Conservation (phyloP, 345 rosid species). For the Streptanthus diversifolius region DNA sequence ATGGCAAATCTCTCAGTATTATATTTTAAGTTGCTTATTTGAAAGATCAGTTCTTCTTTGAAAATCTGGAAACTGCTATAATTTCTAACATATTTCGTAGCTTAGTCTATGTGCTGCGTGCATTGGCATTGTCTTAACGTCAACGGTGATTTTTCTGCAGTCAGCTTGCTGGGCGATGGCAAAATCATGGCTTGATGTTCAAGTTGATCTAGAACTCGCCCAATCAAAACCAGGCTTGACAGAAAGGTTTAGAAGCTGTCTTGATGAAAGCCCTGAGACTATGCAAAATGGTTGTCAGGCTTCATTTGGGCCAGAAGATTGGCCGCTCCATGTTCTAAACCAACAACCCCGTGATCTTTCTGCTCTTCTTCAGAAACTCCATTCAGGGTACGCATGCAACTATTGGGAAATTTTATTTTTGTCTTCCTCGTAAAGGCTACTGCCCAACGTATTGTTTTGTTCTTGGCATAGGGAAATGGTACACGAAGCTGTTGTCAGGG, state of each 20-base stretch:
- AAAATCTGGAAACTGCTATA: background rate
- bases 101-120: background rate
- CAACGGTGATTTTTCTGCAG: slow-evolving; percentile 42
- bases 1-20: background rate
- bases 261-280: slow-evolving; percentile 65
- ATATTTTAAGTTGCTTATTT: background rate
- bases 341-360: slow-evolving; percentile 90
- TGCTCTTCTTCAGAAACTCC: slow-evolving; percentile 93
- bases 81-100: background rate
- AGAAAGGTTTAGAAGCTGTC: slow-evolving; percentile 58
- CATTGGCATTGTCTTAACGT: background rate
- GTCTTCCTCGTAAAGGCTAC: background rate
- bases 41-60: background rate
- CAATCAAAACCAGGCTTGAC: slow-evolving; percentile 60
- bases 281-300: slow-evolving; percentile 42
- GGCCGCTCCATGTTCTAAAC: slow-evolving; percentile 88
- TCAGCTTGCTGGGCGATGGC: slow-evolving; percentile 99
- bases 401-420: background rate
- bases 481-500: slow-evolving; percentile 77
- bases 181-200: slow-evolving; percentile 97
- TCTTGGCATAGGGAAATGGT: slow-evolving; percentile 66
- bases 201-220: slow-evolving; percentile 84
- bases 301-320: slow-evolving; percentile 65
- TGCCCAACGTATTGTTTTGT: slow-evolving; percentile 6
- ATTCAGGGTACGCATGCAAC: slow-evolving; percentile 62